A percentile compares a stretch with the other conserved stretches of the same genome.
phyloP scores from a whole-genome alignment of 306 rosid species.

The Cajanus cajan region DNA sequence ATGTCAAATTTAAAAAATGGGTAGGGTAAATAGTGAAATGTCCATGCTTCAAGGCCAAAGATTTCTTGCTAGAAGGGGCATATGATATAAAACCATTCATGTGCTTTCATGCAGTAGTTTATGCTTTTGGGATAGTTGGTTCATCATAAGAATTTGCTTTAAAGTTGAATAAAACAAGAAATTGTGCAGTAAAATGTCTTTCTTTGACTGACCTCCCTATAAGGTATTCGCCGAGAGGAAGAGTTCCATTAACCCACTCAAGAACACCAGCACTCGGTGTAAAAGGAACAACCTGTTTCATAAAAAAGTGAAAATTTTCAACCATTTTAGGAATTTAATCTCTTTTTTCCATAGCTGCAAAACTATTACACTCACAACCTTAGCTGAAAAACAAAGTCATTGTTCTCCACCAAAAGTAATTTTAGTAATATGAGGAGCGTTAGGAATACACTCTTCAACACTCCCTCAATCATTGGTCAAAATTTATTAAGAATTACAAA shows the following conservation, averaged over 20 bases:
- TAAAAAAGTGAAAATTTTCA: conserved; percentile 7
- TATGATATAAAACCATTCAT: background rate
- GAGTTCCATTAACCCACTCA: conserved; percentile 95
- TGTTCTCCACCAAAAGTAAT: conserved; percentile 10
- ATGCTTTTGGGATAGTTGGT: background rate
- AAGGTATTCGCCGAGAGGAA: conserved; percentile 95
- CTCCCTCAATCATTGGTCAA: too few species aligned
- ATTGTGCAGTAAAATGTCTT: conserved; percentile 8
- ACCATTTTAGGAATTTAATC: conserved; percentile 5
- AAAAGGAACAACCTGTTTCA: conserved; percentile 85
- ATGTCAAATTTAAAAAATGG: background rate
- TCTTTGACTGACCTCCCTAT: conserved; percentile 69
- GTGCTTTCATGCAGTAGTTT: background rate
- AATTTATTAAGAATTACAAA: too few species aligned
- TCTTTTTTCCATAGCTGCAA: background rate
- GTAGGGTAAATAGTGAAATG: conserved; percentile 11
- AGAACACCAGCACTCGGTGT: conserved; percentile 99
- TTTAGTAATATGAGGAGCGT: too few species aligned
- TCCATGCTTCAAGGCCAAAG: background rate
- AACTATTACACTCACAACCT: background rate
- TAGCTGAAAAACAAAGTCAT: background rate
- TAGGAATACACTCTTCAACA: too few species aligned
- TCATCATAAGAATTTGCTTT: conserved; percentile 1
- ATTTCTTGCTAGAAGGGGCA: background rate
- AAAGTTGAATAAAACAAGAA: conserved; percentile 24